Conservation (phyloP, 2,329 filamentous ascomycete species). For the Colletotrichum sidae region DNA sequence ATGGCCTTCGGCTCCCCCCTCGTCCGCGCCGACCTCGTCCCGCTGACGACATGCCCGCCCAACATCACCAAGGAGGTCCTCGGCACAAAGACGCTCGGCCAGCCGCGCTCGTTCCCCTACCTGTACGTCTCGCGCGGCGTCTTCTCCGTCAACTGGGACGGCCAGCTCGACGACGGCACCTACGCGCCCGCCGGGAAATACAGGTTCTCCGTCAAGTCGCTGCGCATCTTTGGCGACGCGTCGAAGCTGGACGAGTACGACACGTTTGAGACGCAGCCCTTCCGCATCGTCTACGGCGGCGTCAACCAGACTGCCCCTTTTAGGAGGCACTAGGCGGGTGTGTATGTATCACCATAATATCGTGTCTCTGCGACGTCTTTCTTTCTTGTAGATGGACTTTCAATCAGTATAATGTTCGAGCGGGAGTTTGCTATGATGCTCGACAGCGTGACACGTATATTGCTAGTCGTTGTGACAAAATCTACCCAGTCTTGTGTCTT, state of each 20-base stretch:
- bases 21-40: slow-evolving; percentile 58
- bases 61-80: slow-evolving; percentile 47
- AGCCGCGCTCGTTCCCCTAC: slow-evolving; percentile 55
- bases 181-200: slow-evolving; percentile 63
- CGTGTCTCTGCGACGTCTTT: slow-evolving; percentile 7
- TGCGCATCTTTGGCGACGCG: slow-evolving; percentile 64
- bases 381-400: slow-evolving; percentile 25
- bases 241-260: slow-evolving; percentile 60
- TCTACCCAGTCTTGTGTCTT: too few relatives aligned
- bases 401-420: slow-evolving; percentile 14
- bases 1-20: slow-evolving; percentile 59
- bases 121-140: slow-evolving; percentile 47
- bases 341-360: slow-evolving; percentile 3
- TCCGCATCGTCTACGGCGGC: slow-evolving; percentile 57
- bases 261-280: slow-evolving; percentile 51
- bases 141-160: slow-evolving; percentile 53
- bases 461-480: too few relatives aligned
- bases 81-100: slow-evolving; percentile 56
- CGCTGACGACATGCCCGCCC: slow-evolving; percentile 45
- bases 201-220: slow-evolving; percentile 59
- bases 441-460: too few relatives aligned
- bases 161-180: slow-evolving; percentile 57
- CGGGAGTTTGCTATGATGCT: too few relatives aligned
- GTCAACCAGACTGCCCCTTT: slow-evolving; percentile 25
- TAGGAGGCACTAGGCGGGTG: slow-evolving; percentile 9